Evolutionary conservation across 495 filamentous ascomycete species (phyloP).

Genomic region (Daldinia concentrica): DNA sequence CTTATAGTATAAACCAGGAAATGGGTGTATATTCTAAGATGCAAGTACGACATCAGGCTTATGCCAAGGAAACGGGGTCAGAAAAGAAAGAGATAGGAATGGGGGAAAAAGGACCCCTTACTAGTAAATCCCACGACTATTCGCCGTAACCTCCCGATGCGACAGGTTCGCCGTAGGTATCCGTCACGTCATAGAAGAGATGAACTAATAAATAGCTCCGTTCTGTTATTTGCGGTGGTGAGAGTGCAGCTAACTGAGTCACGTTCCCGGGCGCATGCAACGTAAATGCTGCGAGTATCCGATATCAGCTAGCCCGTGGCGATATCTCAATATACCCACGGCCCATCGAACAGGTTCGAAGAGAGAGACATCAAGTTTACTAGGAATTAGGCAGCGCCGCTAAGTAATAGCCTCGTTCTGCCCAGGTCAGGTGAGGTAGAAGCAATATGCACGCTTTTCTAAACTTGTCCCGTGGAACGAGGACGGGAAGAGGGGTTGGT

Average conservation of each 20-base stretch:
- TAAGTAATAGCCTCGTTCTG: neutral
- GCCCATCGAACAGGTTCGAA: neutral
- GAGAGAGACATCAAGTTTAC: neutral
- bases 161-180: slow-evolving; percentile 6
- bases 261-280: slow-evolving; percentile 21
- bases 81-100: slow-evolving; percentile 7
- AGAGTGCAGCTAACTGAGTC: neutral
- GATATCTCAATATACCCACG: neutral
- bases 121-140: neutral
- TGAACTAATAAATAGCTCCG: slow-evolving; percentile 4
- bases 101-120: neutral
- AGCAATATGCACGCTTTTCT: neutral
- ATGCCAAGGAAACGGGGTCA: slow-evolving; percentile 20
- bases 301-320: slow-evolving; percentile 15
- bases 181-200: slow-evolving; percentile 18
- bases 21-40: slow-evolving; percentile 5
- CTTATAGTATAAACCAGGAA: slow-evolving; percentile 4
- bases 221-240: neutral
- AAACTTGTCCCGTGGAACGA: neutral
- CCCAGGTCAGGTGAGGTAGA: neutral
- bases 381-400: neutral
- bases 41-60: slow-evolving; percentile 22
- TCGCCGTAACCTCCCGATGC: slow-evolving; percentile 14
- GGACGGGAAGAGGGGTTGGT: slow-evolving; percentile 9
- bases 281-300: slow-evolving; percentile 31